A percentile compares a stretch with the other conserved stretches of the same genome.
These are phyloP conservation scores for Asterophora parasitica DNA, from an alignment of 768 basidiomycete genomes.

Conservation along the genomic window DNA sequence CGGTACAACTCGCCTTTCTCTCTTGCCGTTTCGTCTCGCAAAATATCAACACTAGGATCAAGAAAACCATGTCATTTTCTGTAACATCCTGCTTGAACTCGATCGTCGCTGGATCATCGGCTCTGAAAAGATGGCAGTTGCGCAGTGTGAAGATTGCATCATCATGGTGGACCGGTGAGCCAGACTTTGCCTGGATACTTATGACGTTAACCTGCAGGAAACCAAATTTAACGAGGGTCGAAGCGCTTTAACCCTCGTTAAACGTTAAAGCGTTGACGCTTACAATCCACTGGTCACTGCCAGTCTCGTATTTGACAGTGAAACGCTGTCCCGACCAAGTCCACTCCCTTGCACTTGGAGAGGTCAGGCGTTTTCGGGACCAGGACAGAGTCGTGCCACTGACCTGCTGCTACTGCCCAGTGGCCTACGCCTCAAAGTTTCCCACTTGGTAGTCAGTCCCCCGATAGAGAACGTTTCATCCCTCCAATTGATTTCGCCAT, in stretches of 20 bases:
- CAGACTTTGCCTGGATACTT: constrained; percentile 1
- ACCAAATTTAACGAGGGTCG: too few species aligned
- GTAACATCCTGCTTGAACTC: constrained; percentile 5
- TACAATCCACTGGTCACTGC: constrained; percentile 2
- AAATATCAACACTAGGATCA: constrained; percentile 13
- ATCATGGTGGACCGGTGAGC: not conserved
- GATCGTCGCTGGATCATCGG: constrained; percentile 9
- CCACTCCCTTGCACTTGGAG: constrained; percentile 10
- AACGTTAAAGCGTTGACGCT: too few species aligned
- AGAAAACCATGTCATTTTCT: constrained; percentile 9
- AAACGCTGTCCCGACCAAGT: constrained; percentile 9
- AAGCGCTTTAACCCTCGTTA: too few species aligned
- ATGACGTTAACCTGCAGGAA: too few species aligned
- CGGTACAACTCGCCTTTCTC: not conserved
- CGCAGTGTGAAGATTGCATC: constrained; percentile 6
- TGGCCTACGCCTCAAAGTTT: constrained; percentile 3
- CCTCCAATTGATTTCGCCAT: constrained; percentile 11
- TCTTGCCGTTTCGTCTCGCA: constrained; percentile 13
- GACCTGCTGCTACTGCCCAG: not conserved
- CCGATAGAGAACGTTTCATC: constrained; percentile 10
- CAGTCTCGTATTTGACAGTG: constrained; percentile 3
- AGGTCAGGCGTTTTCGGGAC: not conserved
- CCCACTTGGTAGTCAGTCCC: not conserved
- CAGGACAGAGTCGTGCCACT: not conserved
- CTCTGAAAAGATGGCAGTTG: constrained; percentile 3